phyloP scores from a whole-genome alignment of 176 grass and related monocot species.

The Hordeum marinum region DNA sequence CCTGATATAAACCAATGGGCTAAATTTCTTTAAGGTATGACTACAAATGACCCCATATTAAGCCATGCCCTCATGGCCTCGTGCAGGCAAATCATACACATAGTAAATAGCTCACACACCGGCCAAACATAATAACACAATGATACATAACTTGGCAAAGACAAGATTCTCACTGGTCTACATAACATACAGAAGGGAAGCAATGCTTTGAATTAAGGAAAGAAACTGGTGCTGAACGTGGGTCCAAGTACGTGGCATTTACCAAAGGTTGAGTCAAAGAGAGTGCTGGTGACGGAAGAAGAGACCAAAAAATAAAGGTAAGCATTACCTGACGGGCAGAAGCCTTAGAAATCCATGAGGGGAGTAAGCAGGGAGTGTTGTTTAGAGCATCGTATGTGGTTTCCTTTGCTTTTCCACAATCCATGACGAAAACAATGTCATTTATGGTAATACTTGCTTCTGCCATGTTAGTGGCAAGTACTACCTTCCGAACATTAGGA shows the following conservation, averaged over 20 bases:
- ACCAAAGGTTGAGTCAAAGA: constrained; percentile 1
- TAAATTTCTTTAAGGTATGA: background rate
- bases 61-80: background rate
- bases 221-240: background rate
- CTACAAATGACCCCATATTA: background rate
- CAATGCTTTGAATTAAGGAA: background rate
- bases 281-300: constrained; percentile 1
- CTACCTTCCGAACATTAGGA: constrained; percentile 88
- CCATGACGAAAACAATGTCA: constrained; percentile 93
- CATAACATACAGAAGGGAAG: constrained; percentile 14
- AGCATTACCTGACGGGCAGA: constrained; percentile 76
- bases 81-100: background rate
- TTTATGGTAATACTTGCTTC: constrained; percentile 99
- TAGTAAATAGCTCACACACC: background rate
- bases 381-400: constrained; percentile 96
- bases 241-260: background rate
- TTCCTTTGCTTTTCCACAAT: constrained; percentile 99
- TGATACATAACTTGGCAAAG: background rate
- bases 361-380: constrained; percentile 95
- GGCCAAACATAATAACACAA: background rate
- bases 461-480: constrained; percentile 98
- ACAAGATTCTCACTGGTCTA: background rate
- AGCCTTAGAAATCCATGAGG: constrained; percentile 99
- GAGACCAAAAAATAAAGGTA: background rate
- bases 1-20: background rate